Conservation (phyloP, 208 protist genomes). For the Blechomonas ayalai region DNA sequence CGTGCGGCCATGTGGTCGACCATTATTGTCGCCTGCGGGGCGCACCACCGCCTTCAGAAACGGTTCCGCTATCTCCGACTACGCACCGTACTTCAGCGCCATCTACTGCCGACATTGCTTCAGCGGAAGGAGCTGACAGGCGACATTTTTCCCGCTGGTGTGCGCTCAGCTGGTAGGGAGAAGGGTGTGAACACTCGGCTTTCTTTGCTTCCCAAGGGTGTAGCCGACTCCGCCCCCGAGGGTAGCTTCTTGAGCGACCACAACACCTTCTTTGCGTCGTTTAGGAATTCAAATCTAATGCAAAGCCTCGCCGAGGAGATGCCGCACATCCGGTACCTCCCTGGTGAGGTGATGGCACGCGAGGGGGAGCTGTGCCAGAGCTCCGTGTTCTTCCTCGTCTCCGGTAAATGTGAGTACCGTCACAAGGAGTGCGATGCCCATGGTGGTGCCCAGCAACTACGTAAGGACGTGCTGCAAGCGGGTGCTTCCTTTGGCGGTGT, state of each 20-base stretch:
- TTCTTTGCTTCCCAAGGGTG: neutral
- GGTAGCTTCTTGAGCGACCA: conserved; percentile 52
- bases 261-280: conserved; percentile 38
- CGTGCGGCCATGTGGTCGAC: conserved; percentile 73
- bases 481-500: conserved; percentile 72
- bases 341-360: conserved; percentile 54
- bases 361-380: conserved; percentile 42
- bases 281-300: conserved; percentile 47
- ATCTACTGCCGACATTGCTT: conserved; percentile 61
- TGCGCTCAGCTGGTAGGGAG: neutral
- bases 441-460: neutral
- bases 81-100: conserved; percentile 39
- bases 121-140: conserved; percentile 35
- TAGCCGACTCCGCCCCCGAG: conserved; percentile 13
- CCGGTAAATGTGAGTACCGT: conserved; percentile 61
- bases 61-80: conserved; percentile 43
- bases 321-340: conserved; percentile 33
- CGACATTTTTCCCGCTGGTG: conserved; percentile 16
- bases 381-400: conserved; percentile 69
- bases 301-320: conserved; percentile 60
- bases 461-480: conserved; percentile 19
- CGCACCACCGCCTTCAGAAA: conserved; percentile 24
- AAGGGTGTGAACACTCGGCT: neutral
- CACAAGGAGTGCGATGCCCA: conserved; percentile 12
- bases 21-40: conserved; percentile 30